Base-by-base conservation (phyloP, 768 basidiomycete species). In the Favolaschia claudopus region DNA sequence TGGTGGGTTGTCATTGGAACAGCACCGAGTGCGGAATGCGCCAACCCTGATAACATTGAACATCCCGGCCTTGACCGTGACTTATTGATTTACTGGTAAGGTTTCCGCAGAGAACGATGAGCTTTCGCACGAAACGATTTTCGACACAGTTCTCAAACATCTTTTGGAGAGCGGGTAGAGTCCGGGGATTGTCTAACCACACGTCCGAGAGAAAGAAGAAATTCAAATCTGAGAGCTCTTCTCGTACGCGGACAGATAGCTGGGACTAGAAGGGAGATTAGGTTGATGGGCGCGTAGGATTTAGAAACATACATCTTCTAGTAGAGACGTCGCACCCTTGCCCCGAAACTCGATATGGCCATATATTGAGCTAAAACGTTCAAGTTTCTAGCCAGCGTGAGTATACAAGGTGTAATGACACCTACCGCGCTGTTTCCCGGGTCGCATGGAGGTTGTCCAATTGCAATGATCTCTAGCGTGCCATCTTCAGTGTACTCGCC, bases 401-500 rank as follows among this genome's bases (percentile, higher is more conserved):
- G 22, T 10, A 39, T 31, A 36, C 9, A 33, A 46, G 10, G 31
- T 20, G 36, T 20, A 37, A 28, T 25, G 33, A 40, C 8, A 65
- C 83, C 60, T 69, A 94, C 93, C 94, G 82, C 15, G 96, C 89
- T 2, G 85, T 87, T 58, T 89, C 89, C 37, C 97, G 81, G 84
- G 74, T 99, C 97, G 68, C 95, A 96, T 12, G 97, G 97, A 2
- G 97, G 97, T 74, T 99, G 96, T 2, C 97, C 97, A 60, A 99
- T 92, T 19, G 96, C 97, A 62, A 95, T 86, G 7, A 98, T 93
- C 63, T 90, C 84, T 46, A 99, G 80, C 1, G 84, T 91, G 46
- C 89, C 92, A 28, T 99, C 95, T 58, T 96, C 89, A 0, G 93
- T 98, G 70, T 98, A 99, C 68, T 95, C 93, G 20, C 97, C 97